Conservation (phyloP, 176 grass and related monocot genomes). For the Avena sativa region DNA sequence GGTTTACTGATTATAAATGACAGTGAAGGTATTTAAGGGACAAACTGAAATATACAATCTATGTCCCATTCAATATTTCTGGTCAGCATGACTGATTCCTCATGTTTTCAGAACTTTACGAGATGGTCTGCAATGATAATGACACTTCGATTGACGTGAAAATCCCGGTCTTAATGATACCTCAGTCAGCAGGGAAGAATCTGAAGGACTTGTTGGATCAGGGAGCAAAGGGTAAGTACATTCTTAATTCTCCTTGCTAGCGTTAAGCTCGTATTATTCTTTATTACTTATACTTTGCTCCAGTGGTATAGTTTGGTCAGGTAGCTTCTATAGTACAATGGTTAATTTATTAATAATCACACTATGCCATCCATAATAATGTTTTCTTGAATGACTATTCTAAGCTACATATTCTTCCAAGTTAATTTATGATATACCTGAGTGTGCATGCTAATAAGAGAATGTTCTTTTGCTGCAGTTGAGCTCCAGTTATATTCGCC, state of each 20-base stretch:
- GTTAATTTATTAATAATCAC: neutral
- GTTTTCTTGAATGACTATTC: conserved; percentile 2
- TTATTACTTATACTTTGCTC: neutral
- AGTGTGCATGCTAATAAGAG: conserved; percentile 33
- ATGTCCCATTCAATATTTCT: conserved; percentile 35
- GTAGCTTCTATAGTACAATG: neutral
- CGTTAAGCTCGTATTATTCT: neutral
- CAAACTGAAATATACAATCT: conserved; percentile 5
- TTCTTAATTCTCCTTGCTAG: conserved; percentile 32
- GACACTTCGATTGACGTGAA: conserved; percentile 89
- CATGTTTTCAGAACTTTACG: conserved; percentile 79
- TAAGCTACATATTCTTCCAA: neutral
- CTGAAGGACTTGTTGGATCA: conserved; percentile 57
- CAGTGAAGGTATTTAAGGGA: conserved; percentile 67
- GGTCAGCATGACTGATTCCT: conserved; percentile 4
- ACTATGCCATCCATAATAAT: neutral
- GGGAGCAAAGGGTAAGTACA: conserved; percentile 59
- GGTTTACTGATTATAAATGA: conserved; percentile 95
- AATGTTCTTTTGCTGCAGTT: conserved; percentile 60
- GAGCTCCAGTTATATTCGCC: conserved; percentile 94
- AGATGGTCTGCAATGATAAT: conserved; percentile 94
- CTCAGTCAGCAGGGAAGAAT: conserved; percentile 82
- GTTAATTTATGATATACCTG: conserved; percentile 10
- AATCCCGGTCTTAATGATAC: conserved; percentile 92
- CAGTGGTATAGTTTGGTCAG: neutral